These are phyloP conservation scores for Rugonectria rugulosa DNA, from an alignment of 2,329 filamentous ascomycete species.

Conservation along the genomic window DNA sequence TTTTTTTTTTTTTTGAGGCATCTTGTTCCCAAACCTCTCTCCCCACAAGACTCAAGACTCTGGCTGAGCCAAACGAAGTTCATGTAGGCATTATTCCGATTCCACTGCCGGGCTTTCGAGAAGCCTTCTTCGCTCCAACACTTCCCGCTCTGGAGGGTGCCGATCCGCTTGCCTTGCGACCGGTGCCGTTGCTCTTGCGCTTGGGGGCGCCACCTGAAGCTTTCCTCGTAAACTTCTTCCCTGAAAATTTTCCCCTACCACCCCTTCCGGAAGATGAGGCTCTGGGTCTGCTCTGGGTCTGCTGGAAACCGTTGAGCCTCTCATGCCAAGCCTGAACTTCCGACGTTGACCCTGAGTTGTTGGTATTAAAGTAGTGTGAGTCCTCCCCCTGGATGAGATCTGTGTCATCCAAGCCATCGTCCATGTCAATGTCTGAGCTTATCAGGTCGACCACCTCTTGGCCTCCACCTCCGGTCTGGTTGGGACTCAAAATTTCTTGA, in stretches of 20 bases:
- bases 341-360: slow-evolving; percentile 27
- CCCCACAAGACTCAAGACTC: not conserved
- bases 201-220: slow-evolving; percentile 40
- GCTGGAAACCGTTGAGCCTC: slow-evolving; percentile 41
- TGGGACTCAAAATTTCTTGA: slow-evolving; percentile 56
- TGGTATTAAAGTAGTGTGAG: slow-evolving; percentile 57
- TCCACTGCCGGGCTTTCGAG: slow-evolving; percentile 44
- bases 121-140: slow-evolving; percentile 35
- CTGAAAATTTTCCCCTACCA: slow-evolving; percentile 39
- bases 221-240: slow-evolving; percentile 42
- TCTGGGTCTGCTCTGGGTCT: slow-evolving; percentile 37
- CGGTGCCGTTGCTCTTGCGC: slow-evolving; percentile 40
- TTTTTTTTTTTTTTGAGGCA: too few species aligned
- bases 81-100: slow-evolving; percentile 51
- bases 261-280: slow-evolving; percentile 38
- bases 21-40: not conserved
- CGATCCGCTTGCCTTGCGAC: slow-evolving; percentile 43
- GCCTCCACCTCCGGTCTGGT: slow-evolving; percentile 24
- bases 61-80: slow-evolving; percentile 15
- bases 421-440: slow-evolving; percentile 52
- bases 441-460: slow-evolving; percentile 64
- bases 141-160: slow-evolving; percentile 32
- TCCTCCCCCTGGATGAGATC: slow-evolving; percentile 46
- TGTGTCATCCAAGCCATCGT: slow-evolving; percentile 48
- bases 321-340: slow-evolving; percentile 47